Conservation (phyloP, 2,329 filamentous ascomycete genomes). For the Claviceps maximensis region DNA sequence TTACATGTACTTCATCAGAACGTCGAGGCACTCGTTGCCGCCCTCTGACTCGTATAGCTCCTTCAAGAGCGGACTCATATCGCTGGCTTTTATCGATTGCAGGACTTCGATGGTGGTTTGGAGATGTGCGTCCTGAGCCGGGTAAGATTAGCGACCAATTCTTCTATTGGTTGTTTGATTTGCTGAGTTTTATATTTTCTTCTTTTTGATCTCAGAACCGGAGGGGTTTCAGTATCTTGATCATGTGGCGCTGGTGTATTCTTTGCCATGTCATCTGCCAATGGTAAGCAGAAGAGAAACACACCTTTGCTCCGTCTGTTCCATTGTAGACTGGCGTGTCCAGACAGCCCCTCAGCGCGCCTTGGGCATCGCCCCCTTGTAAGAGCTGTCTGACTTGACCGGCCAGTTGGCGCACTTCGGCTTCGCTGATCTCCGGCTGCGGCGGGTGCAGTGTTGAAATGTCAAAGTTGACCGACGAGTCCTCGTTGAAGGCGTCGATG, state of each 20-base stretch:
- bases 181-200: too few relatives aligned
- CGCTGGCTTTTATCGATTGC: constrained; percentile 88
- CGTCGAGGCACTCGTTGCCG: constrained; percentile 76
- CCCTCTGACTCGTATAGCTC: constrained; percentile 66
- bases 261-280: neutral
- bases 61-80: constrained; percentile 82
- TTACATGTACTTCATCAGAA: constrained; percentile 95
- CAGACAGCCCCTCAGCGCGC: constrained; percentile 69
- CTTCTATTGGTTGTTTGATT: neutral
- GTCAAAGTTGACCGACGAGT: constrained; percentile 86
- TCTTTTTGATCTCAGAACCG: neutral
- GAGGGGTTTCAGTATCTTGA: neutral
- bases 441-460: constrained; percentile 69
- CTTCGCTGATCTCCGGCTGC: constrained; percentile 58
- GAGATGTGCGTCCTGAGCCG: constrained; percentile 63
- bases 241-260: neutral
- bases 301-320: constrained; percentile 43
- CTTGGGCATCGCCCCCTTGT: constrained; percentile 74
- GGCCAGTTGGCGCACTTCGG: constrained; percentile 65
- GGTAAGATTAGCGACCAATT: neutral
- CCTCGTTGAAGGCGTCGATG: constrained; percentile 80
- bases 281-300: neutral
- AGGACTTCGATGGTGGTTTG: constrained; percentile 84
- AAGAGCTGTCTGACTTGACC: constrained; percentile 79
- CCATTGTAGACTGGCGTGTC: constrained; percentile 72